These are phyloP conservation scores for Xylariaceae sp. DNA, from an alignment of 2,329 filamentous ascomycete genomes.

Conservation along the genomic window DNA sequence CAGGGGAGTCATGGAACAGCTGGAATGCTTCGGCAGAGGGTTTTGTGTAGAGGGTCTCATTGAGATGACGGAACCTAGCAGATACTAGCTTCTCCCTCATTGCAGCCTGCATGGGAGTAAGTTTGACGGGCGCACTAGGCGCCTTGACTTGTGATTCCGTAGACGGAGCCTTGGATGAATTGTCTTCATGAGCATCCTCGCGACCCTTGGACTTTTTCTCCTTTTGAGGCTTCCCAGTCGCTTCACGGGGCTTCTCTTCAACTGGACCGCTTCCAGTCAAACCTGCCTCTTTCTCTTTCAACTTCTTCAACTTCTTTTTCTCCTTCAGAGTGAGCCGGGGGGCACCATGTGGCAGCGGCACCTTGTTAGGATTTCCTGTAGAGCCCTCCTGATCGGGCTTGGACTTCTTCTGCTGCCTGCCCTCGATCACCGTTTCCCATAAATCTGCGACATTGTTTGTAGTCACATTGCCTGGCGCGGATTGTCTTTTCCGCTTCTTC, in stretches of 20 bases:
- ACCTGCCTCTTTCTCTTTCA: slow-evolving; percentile 20
- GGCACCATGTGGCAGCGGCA: slow-evolving; percentile 17
- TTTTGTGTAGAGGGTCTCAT: slow-evolving; percentile 92
- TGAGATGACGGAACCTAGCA: slow-evolving; percentile 93
- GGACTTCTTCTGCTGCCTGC: slow-evolving; percentile 41
- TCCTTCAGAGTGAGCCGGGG: slow-evolving; percentile 26
- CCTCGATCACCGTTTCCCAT: slow-evolving; percentile 75
- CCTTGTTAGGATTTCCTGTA: slow-evolving; percentile 21
- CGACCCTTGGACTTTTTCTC: slow-evolving; percentile 26
- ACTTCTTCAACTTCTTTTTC: slow-evolving; percentile 29
- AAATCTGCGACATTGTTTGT: slow-evolving; percentile 68
- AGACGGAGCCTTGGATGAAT: slow-evolving; percentile 8
- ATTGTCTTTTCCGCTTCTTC: slow-evolving; percentile 54
- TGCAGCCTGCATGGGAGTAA: slow-evolving; percentile 86
- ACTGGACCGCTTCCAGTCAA: background rate
- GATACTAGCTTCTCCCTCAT: slow-evolving; percentile 96
- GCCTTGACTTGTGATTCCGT: slow-evolving; percentile 18
- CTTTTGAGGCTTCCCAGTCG: slow-evolving; percentile 34
- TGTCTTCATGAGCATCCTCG: slow-evolving; percentile 9
- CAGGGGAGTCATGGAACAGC: slow-evolving; percentile 78
- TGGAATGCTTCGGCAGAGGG: slow-evolving; percentile 77
- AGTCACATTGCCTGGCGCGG: slow-evolving; percentile 47
- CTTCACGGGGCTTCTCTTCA: slow-evolving; percentile 29
- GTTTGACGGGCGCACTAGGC: slow-evolving; percentile 42
- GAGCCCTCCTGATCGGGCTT: slow-evolving; percentile 20